Evolutionary conservation across 306 rosid genomes (phyloP), one percentile per base, ranked within the genome.

Genomic region (Rubus parviflorus): DNA sequence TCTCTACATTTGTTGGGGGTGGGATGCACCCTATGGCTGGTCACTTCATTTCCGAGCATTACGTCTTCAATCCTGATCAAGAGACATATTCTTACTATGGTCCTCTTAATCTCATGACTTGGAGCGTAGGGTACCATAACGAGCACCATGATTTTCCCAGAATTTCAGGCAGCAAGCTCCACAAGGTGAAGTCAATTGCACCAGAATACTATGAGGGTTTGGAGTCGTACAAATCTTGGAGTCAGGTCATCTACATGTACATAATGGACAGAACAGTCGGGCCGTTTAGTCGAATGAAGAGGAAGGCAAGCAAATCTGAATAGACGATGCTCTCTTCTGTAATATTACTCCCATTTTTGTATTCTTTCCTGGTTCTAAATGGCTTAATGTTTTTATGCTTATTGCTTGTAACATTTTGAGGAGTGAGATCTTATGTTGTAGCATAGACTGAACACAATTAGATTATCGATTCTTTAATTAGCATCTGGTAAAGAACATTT

Each of bases 1-100:
- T 90, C 8, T 89, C 97, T 38, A 95, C 97, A 14, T 95, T 95
- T 63, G 88, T 95, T 20, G 97, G 98, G 22, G 96, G 98, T 30
- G 97, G 98, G 51, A 79, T 95, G 93, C 98, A 95, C 74, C 98
- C 98, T n/a, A 95, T 95, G 93, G 97, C 97, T n/a, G 97, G 98
- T 64, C 97, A 92, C 84, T 92, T 95, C 92, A 89, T 95, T 74
- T 95, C 97, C 0, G 97, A 95, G 83, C 97, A 95, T 79, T 95
- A 95, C 73, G 88, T 92, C 40, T 95, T 92, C 90, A 83, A 89
- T 8, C 93, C 97, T 17, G 87, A 87, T 0, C 98, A 92, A 77
- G 98, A 95, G 81, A 95, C 97, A 8, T 95, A 95, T 82, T 92
- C 97, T 79, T 95, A 92, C 85, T 92, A 90, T 42, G 98, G 97